Percentiles rank a stretch among this genome's conserved stretches.
Conservation (phyloP, 1,139 yeast genomes). For the Lodderomyces margitis region DNA sequence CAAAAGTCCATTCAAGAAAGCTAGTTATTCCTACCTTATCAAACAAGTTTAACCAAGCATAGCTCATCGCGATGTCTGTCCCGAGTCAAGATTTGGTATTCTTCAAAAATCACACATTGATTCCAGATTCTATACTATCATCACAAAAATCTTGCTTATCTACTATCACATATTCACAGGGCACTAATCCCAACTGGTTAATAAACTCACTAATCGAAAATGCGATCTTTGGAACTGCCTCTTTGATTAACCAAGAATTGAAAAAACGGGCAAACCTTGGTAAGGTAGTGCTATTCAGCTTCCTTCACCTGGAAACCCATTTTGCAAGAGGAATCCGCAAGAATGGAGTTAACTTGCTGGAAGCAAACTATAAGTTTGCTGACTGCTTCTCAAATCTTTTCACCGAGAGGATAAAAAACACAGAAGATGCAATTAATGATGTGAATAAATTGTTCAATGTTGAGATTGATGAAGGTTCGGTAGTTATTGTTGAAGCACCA, state of each 20-base stretch:
- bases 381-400: constrained; percentile 47
- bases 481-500: constrained; percentile 46
- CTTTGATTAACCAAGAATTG: constrained; percentile 35
- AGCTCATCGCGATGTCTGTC: constrained; percentile 18
- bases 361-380: constrained; percentile 36
- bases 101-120: constrained; percentile 52
- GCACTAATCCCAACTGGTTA: constrained; percentile 71
- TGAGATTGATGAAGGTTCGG: constrained; percentile 19
- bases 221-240: constrained; percentile 41
- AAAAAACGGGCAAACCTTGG: constrained; percentile 20
- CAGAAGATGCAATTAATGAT: constrained; percentile 18
- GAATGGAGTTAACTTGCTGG: constrained; percentile 40
- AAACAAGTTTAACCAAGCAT: too few relatives aligned
- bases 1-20: too few relatives aligned
- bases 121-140: constrained; percentile 27
- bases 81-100: constrained; percentile 62
- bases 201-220: constrained; percentile 47
- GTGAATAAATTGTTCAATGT: constrained; percentile 24
- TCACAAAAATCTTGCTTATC: constrained; percentile 30
- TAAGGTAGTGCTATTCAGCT: constrained; percentile 43
- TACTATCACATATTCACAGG: constrained; percentile 54
- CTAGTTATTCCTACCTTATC: too few relatives aligned
- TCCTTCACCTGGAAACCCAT: constrained; percentile 36
- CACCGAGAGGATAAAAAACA: constrained; percentile 25
- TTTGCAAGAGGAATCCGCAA: constrained; percentile 42